A percentile compares a stretch with the other conserved stretches of the same genome.
Evolutionary conservation across 768 basidiomycete genomes (phyloP).

Genomic region (Gyrodon lividus): DNA sequence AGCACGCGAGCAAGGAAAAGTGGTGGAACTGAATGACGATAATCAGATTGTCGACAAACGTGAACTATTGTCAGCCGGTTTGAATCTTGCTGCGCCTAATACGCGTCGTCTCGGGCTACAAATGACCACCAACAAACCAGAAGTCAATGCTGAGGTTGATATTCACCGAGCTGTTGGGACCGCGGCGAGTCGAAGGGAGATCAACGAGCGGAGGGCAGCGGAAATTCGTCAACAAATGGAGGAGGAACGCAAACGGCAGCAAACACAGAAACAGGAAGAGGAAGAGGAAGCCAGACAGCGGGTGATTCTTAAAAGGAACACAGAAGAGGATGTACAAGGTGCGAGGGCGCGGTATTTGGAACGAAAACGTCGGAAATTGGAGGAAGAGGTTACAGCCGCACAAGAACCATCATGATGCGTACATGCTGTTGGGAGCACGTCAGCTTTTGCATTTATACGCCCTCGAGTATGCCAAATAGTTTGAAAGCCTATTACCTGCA

Average conservation of each 20-base stretch:
- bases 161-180: conserved; percentile 79
- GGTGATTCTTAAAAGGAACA: conserved; percentile 72
- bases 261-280: conserved; percentile 52
- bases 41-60: conserved; percentile 97
- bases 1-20: conserved; percentile 74
- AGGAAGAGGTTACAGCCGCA: conserved; percentile 31
- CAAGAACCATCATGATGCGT: conserved; percentile 11
- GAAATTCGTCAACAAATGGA: conserved; percentile 80
- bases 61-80: conserved; percentile 84
- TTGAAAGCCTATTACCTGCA: neutral
- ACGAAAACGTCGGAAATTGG: conserved; percentile 76
- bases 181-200: conserved; percentile 77
- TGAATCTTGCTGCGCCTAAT: conserved; percentile 86
- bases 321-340: conserved; percentile 66
- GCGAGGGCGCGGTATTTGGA: conserved; percentile 74
- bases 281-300: conserved; percentile 68
- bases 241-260: conserved; percentile 63
- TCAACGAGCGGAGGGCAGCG: conserved; percentile 76
- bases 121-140: conserved; percentile 23
- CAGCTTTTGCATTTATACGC: neutral
- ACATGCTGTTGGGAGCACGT: neutral
- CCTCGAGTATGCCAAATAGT: neutral
- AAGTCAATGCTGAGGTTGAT: conserved; percentile 35
- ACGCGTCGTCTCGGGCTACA: conserved; percentile 66
- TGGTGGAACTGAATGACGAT: conserved; percentile 94